Evolutionary conservation across 805 yeast genomes (phyloP), one percentile per base, ranked within the genome.

Genomic region (Kazachstania taianensis): DNA sequence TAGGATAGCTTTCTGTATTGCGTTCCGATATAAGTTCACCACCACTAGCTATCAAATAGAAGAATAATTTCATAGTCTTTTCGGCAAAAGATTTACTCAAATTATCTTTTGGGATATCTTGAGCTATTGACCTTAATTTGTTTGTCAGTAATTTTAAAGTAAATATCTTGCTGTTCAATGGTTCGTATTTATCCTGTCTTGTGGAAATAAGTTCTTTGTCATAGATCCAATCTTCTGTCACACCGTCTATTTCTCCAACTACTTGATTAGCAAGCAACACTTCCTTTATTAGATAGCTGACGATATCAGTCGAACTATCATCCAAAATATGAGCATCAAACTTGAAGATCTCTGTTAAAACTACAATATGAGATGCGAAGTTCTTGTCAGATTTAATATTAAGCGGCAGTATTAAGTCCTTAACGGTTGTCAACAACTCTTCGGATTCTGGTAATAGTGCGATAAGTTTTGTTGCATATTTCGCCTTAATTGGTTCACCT

Each of bases 31-130:
- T 72, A 22, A 85, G 68, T 48, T 86, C 95, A 20, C 95, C 95
- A 30, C 81, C 81, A 51, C 78, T 78, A 1, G 76, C 73, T 33
- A 85, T 72, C 23, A 82, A 62, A 1, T 85, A 73, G 23, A 73
- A 64, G 20, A 85, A 63, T 19, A 85, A 58, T 46, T 79, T 81
- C 41, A 84, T 57, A 0, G 81, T 75, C 12, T 85, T 83, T 37
- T 68, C 72, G 0, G 80, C 73, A 28, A 69, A 58, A 10, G 66
- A 63, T 2, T 68, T 57, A 2, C 68, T 53, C 8, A 63, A 58
- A 8, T 56, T 61, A 4, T 65, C 67, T 2, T 56, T 50, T 1
- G 60, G 59, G 2, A 47, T 52, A 1, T 56, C 57, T 3, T 53
- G 16, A 5, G 57, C 49, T 19, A 46, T 45, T 0, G 67, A 57